phyloP scores from a whole-genome alignment of 1,284 basidiomycete species.

The Ustilago trichophora region DNA sequence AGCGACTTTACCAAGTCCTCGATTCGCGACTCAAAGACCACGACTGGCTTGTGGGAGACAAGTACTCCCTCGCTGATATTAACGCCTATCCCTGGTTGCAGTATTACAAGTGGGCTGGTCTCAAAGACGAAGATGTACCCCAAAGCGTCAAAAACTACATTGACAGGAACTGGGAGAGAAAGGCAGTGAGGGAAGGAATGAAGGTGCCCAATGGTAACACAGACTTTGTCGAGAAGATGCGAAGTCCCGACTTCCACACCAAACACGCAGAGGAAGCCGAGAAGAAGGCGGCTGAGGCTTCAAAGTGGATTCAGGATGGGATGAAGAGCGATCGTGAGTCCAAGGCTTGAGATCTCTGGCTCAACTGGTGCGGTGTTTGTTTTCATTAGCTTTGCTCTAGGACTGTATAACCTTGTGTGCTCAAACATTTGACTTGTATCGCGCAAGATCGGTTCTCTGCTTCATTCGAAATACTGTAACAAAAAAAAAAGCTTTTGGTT shows the following conservation, averaged over 20 bases:
- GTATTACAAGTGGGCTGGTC: conserved; percentile 32
- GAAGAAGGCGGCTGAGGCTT: conserved; percentile 23
- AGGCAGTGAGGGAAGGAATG: conserved; percentile 27
- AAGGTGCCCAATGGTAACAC: conserved; percentile 31
- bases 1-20: conserved; percentile 51
- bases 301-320: conserved; percentile 43
- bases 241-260: conserved; percentile 20
- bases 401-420: no score
- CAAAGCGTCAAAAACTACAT: conserved; percentile 45
- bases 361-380: background rate
- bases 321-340: conserved; percentile 43
- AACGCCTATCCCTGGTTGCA: conserved; percentile 48
- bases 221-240: conserved; percentile 39
- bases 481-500: no score
- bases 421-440: no score
- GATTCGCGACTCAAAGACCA: conserved; percentile 41
- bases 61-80: conserved; percentile 55
- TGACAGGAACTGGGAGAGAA: conserved; percentile 30
- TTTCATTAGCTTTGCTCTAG: background rate
- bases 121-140: conserved; percentile 31
- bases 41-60: conserved; percentile 56
- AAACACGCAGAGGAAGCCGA: conserved; percentile 17
- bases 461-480: no score
- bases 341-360: no score
- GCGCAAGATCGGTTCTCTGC: no score